These are phyloP conservation scores for Hypocreales sp. DNA, from an alignment of 2,329 filamentous ascomycete genomes.

Conservation along the genomic window DNA sequence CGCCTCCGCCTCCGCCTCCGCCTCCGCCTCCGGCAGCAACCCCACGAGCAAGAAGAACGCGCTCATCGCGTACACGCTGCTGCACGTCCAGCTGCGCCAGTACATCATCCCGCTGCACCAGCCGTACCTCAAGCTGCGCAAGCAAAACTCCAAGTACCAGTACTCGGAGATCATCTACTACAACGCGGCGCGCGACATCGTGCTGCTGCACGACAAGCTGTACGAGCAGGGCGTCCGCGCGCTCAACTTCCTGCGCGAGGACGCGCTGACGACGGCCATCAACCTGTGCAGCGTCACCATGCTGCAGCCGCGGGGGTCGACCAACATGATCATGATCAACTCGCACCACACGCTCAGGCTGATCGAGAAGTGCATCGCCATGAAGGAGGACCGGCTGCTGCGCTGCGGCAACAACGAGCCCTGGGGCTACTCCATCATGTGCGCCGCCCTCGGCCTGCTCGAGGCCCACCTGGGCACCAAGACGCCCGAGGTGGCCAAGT, in stretches of 20 bases:
- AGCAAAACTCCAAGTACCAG: slow-evolving; percentile 44
- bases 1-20: too few relatives aligned
- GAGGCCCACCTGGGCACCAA: slow-evolving; percentile 44
- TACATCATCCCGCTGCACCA: slow-evolving; percentile 48
- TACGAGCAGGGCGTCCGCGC: slow-evolving; percentile 42
- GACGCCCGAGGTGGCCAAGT: slow-evolving; percentile 39
- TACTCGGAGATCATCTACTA: slow-evolving; percentile 49
- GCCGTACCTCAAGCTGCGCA: slow-evolving; percentile 42
- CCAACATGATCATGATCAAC: slow-evolving; percentile 48
- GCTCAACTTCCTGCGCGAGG: slow-evolving; percentile 44
- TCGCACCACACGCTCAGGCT: slow-evolving; percentile 42
- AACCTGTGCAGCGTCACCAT: slow-evolving; percentile 46
- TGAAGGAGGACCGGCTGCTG: slow-evolving; percentile 45
- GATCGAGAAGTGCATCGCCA: slow-evolving; percentile 43
- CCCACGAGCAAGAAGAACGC: slow-evolving; percentile 32
- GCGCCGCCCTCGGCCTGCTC: slow-evolving; percentile 40
- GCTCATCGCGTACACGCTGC: slow-evolving; percentile 40
- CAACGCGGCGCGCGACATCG: slow-evolving; percentile 44
- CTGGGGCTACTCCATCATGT: slow-evolving; percentile 50
- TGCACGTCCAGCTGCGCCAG: slow-evolving; percentile 45
- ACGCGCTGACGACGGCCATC: slow-evolving; percentile 42
- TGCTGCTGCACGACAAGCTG: slow-evolving; percentile 45
- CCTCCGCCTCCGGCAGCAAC: slow-evolving; percentile 20
- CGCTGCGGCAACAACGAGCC: slow-evolving; percentile 49
- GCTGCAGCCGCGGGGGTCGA: slow-evolving; percentile 41